Conservation (phyloP, 805 yeast species). For the Ogataea pini region DNA sequence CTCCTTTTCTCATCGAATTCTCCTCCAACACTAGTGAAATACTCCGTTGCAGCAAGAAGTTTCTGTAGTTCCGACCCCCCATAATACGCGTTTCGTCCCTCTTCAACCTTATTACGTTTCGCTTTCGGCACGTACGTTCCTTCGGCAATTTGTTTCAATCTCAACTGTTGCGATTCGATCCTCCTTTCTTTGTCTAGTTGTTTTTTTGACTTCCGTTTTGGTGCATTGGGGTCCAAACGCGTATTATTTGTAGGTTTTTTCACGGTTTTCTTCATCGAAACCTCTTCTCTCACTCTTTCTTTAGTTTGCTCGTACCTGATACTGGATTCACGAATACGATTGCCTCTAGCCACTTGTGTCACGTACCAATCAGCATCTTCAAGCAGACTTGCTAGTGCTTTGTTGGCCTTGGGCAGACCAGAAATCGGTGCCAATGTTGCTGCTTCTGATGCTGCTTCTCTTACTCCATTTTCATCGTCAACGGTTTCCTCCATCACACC, state of each 20-base stretch:
- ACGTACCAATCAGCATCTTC: slow-evolving; percentile 34
- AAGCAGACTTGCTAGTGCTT: slow-evolving; percentile 18
- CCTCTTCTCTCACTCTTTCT: slow-evolving; percentile 7
- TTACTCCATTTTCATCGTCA: slow-evolving; percentile 2
- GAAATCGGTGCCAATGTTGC: no score
- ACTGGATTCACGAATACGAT: slow-evolving; percentile 15
- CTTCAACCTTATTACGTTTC: slow-evolving; percentile 1
- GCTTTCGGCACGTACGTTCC: slow-evolving; percentile 12
- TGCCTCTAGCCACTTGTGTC: slow-evolving; percentile 14
- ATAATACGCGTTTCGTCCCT: slow-evolving; percentile 16
- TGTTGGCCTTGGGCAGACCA: no score
- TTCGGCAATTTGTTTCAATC: slow-evolving; percentile 12
- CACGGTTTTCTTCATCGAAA: neutral
- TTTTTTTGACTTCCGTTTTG: slow-evolving; percentile 6
- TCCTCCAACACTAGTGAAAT: slow-evolving; percentile 28
- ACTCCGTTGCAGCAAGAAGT: slow-evolving; percentile 28
- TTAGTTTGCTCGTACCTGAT: slow-evolving; percentile 16
- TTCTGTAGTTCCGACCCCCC: slow-evolving; percentile 21
- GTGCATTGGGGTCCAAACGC: slow-evolving; percentile 1
- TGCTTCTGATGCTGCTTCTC: neutral
- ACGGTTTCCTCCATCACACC: neutral
- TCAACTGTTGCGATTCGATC: slow-evolving; percentile 2
- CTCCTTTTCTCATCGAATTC: slow-evolving; percentile 9
- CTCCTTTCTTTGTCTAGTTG: slow-evolving; percentile 6
- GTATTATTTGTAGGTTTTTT: neutral